Conservation (phyloP, 2,329 filamentous ascomycete species). For the Hymenoscyphus fructigenus region DNA sequence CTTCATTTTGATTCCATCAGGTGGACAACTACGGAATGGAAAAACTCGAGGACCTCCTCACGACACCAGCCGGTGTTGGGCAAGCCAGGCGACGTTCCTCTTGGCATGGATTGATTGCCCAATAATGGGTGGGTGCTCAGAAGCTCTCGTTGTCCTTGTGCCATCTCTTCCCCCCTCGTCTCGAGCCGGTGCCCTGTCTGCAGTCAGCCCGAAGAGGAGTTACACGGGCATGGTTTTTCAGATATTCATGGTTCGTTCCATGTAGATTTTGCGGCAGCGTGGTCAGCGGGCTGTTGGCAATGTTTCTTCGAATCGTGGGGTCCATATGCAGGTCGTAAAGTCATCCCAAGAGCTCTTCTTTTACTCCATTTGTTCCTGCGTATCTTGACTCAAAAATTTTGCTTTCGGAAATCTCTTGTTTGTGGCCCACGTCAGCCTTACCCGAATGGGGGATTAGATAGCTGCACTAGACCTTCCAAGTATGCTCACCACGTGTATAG, state of each 20-base stretch:
- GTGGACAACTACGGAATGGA: slow-evolving; percentile 6
- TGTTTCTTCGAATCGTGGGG: slow-evolving; percentile 1
- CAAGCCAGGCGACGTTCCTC: neutral
- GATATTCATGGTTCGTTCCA: neutral
- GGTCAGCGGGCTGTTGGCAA: neutral
- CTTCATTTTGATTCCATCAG: slow-evolving; percentile 5
- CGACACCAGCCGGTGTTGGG: neutral
- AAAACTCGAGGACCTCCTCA: neutral
- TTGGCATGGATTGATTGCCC: neutral
- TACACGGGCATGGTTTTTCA: slow-evolving; percentile 1
- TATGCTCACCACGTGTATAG: neutral
- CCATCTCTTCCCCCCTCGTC: neutral
- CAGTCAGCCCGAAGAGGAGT: slow-evolving; percentile 4
- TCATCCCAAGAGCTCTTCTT: slow-evolving; percentile 7
- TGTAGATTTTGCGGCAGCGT: neutral
- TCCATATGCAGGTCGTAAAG: slow-evolving; percentile 14
- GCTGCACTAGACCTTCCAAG: neutral
- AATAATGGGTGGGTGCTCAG: neutral
- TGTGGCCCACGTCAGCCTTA: slow-evolving; percentile 15
- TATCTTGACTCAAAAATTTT: slow-evolving; percentile 4
- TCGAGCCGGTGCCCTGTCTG: slow-evolving; percentile 1
- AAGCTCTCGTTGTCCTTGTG: slow-evolving; percentile 3
- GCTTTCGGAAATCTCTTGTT: neutral
- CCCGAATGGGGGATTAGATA: slow-evolving; percentile 1
- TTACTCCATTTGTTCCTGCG: slow-evolving; percentile 15